Conservation (phyloP, 345 rosid genomes). For the Brassica incana region DNA sequence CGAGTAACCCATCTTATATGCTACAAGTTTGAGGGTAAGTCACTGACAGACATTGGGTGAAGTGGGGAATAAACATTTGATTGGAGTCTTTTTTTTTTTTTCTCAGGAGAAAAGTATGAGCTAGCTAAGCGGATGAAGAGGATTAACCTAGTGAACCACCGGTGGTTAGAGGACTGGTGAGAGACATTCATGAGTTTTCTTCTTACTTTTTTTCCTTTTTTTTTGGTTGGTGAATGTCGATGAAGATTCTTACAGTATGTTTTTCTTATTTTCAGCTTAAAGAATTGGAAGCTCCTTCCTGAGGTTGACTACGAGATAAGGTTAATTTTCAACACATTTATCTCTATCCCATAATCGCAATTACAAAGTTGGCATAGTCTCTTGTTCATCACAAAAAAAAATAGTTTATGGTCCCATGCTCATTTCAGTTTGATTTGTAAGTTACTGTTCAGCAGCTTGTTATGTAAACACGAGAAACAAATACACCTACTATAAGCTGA, state of each 20-base stretch:
- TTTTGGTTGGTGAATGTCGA: not conserved
- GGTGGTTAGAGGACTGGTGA: slow-evolving; percentile 94
- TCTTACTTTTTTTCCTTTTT: not conserved
- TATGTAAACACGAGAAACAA: not conserved
- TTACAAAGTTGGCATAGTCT: slow-evolving; percentile 9
- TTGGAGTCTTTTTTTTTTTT: slow-evolving; percentile 11
- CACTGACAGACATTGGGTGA: slow-evolving; percentile 11
- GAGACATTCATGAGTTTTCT: slow-evolving; percentile 23
- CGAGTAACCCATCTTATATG: slow-evolving; percentile 90
- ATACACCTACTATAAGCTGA: slow-evolving; percentile 9
- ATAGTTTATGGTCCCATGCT: slow-evolving; percentile 1
- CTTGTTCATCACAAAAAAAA: not conserved
- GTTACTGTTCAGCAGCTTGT: slow-evolving; percentile 2
- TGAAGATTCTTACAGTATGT: not conserved
- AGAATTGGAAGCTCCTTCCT: slow-evolving; percentile 80
- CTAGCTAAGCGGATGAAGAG: slow-evolving; percentile 73
- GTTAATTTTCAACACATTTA: slow-evolving; percentile 39
- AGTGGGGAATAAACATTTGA: not conserved
- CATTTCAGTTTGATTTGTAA: slow-evolving; percentile 1
- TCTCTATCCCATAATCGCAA: slow-evolving; percentile 9
- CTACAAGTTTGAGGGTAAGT: slow-evolving; percentile 89
- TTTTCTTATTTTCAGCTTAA: slow-evolving; percentile 56
- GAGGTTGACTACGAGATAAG: slow-evolving; percentile 77
- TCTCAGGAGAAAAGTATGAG: slow-evolving; percentile 89
- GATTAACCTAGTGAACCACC: slow-evolving; percentile 85